Base-by-base conservation (phyloP, 2,329 filamentous ascomycete genomes). In the Claviceps sorghi region DNA sequence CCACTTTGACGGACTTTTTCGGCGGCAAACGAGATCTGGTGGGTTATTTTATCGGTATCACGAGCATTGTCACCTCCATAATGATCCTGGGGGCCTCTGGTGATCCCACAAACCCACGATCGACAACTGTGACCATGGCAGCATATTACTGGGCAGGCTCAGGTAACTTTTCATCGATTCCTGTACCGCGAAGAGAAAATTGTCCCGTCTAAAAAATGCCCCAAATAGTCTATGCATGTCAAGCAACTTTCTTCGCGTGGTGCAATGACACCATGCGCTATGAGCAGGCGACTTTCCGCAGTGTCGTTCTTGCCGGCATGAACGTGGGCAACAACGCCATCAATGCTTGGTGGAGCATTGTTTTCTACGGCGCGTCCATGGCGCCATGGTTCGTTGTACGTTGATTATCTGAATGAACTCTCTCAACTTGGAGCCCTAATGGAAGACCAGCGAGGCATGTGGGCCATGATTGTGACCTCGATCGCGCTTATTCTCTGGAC, bases 181-280 rank as follows among this genome's bases (percentile, higher is more conserved):
- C 9, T 34, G 2, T 34, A 4, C 8, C 11, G 26, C 5, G 26
- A 26, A 26, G 26, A 26, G 26, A 26, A 26, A 26, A 26, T 3
- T 26, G 26, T 5, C 26, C 26, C 26, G 26, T 26, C 26, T 5
- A 26, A 26, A 26, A 26, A 26, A 3, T 3, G 5, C 34, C 34
- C 11, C 13, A 6, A 15, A 17, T 13, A 54, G 80, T 86, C 0
- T 87, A 87, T 58, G 83, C 83, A 0, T 84, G 83, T 59, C 83
- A 88, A 64, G 82, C 84, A 0, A 84, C 80, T 0, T 86, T 87
- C 58, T 87, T 88, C 58, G 83, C 84, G 0, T 87, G 83, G 83
- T 83, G 81, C 22, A 87, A 88, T 58, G 83, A 86, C 59, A 78
- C 80, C 2, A 77, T 84, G 68, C 73, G 80, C 8, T 75, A 77